A percentile compares a stretch with the other conserved stretches of the same genome.
phyloP scores from a whole-genome alignment of 768 basidiomycete species.

The Lactarius tabidus region DNA sequence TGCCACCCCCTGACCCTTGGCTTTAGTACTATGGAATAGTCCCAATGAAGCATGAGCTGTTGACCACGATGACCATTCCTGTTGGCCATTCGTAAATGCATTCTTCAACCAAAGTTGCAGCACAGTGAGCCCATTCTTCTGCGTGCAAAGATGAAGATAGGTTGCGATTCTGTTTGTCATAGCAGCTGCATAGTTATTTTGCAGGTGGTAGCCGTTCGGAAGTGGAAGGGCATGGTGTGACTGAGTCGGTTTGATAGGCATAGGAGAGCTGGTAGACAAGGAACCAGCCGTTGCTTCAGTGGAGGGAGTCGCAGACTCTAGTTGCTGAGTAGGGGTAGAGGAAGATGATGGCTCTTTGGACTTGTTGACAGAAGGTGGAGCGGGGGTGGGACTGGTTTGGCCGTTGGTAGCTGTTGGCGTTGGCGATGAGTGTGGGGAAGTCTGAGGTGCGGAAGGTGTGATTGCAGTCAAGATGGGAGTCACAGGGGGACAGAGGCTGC shows the following conservation, averaged over 20 bases:
- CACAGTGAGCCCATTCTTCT: slow-evolving; percentile 42
- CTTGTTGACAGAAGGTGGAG: too few species aligned
- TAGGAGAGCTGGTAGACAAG: slow-evolving; percentile 34
- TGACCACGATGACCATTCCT: slow-evolving; percentile 28
- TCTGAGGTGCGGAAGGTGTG: slow-evolving; percentile 31
- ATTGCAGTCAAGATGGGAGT: slow-evolving; percentile 37
- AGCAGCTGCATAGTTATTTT: slow-evolving; percentile 40
- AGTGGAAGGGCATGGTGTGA: slow-evolving; percentile 36
- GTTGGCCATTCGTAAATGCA: slow-evolving; percentile 40
- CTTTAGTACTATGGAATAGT: too few species aligned
- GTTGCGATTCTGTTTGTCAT: slow-evolving; percentile 32
- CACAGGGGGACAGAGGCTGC: slow-evolving; percentile 48
- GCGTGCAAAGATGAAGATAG: slow-evolving; percentile 33
- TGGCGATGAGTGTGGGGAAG: too few species aligned
- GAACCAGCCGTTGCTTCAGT: too few species aligned
- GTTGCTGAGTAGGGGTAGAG: too few species aligned
- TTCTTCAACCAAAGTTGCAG: slow-evolving; percentile 63
- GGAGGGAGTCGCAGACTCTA: too few species aligned
- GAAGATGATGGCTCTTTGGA: too few species aligned
- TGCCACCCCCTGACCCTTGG: too few species aligned
- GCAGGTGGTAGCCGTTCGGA: slow-evolving; percentile 41
- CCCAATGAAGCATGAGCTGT: slow-evolving; percentile 22
- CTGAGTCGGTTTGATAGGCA: slow-evolving; percentile 48
- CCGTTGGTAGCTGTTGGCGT: too few species aligned
- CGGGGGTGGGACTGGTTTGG: too few species aligned